Evolutionary conservation across 306 rosid species (phyloP).

Genomic region (Trifolium fragiferum): DNA sequence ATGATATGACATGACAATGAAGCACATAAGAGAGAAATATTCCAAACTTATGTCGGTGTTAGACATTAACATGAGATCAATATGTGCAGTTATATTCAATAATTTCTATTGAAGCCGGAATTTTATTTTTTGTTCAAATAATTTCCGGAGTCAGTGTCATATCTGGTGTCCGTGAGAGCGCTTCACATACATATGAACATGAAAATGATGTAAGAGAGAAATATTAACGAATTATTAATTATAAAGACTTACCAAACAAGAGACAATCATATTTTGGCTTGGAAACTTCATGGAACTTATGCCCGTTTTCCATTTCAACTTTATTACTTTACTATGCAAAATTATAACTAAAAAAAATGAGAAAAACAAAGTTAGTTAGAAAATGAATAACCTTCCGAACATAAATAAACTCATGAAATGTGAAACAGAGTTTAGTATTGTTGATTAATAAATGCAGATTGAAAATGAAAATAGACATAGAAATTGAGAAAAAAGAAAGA

Average conservation of each 20-base stretch:
- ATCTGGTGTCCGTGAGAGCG: background rate
- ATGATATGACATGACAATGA: too few relatives aligned
- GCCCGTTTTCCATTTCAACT: slow-evolving; percentile 66
- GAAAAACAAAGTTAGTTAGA: background rate
- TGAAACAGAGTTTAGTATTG: background rate
- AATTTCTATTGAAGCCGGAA: too few relatives aligned
- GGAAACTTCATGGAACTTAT: slow-evolving; percentile 49
- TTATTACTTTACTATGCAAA: slow-evolving; percentile 13
- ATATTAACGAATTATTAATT: background rate
- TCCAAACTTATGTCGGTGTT: too few relatives aligned
- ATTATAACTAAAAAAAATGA: background rate
- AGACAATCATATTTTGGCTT: slow-evolving; percentile 76
- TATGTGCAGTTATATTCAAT: background rate
- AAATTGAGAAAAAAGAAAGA: background rate
- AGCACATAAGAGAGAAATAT: too few relatives aligned
- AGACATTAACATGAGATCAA: too few relatives aligned
- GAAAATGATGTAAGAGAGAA: slow-evolving; percentile 13
- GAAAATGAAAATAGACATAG: too few relatives aligned
- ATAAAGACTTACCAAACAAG: slow-evolving; percentile 63
- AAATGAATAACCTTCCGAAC: background rate
- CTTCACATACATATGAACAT: background rate
- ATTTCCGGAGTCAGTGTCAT: background rate
- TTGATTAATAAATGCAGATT: too few relatives aligned
- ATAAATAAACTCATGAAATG: background rate
- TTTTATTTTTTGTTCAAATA: too few relatives aligned